Evolutionary conservation across 176 grass and related monocot species (phyloP).

Genomic region (Carex kokanica): DNA sequence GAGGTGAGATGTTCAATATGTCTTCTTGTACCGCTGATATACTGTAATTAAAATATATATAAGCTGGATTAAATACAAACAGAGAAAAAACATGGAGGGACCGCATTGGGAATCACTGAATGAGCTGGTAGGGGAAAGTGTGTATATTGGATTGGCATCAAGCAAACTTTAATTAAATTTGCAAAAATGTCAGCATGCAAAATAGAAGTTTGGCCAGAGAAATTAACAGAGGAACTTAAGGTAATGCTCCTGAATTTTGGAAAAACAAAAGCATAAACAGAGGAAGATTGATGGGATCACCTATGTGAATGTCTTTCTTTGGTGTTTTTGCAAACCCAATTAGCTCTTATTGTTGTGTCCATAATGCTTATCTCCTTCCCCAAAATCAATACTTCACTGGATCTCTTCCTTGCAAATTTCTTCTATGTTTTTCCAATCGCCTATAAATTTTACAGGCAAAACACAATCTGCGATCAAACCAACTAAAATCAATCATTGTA

Average conservation of each 20-base stretch:
- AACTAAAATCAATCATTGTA: slow-evolving; percentile 13
- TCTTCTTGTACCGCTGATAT: slow-evolving; percentile 30
- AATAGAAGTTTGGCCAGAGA: neutral
- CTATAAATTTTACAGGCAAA: neutral
- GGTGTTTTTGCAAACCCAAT: slow-evolving; percentile 7
- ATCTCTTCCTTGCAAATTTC: neutral
- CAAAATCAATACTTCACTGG: neutral
- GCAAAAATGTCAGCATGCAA: neutral
- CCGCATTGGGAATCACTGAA: neutral
- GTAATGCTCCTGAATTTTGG: neutral
- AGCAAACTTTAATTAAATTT: neutral
- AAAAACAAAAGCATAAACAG: neutral
- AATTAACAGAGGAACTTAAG: neutral
- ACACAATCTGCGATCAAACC: neutral
- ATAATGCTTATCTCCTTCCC: neutral
- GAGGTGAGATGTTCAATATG: slow-evolving; percentile 36
- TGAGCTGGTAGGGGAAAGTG: neutral
- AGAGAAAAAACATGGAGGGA: neutral
- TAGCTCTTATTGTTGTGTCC: slow-evolving; percentile 14
- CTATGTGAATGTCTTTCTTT: slow-evolving; percentile 26
- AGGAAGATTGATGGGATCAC: slow-evolving; percentile 19
- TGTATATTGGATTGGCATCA: neutral
- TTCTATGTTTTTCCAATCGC: neutral
- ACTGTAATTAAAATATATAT: slow-evolving; percentile 37
- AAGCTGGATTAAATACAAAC: neutral